Evolutionary conservation across 2,329 filamentous ascomycete species (phyloP), one percentile per base, ranked within the genome.

Genomic region (Orbilia oligospora): DNA sequence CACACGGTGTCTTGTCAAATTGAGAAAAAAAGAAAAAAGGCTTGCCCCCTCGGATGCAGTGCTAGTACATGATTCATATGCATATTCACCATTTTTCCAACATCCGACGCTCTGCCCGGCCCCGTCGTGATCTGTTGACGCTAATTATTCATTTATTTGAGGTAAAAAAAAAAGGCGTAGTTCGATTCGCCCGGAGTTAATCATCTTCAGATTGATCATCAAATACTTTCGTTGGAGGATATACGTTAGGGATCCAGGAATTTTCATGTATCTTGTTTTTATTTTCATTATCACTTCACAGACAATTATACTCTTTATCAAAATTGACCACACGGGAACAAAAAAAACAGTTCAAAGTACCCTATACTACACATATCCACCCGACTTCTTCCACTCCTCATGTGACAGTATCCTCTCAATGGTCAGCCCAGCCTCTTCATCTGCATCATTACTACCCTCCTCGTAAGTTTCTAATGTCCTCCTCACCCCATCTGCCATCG

Each of bases 311-410:
- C 55, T 24, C 20, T 9, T 44, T 56, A 20, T 38, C 30, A 38
- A n/a, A 30, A 44, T 49, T 27, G 12, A 64, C 44, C 44, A n/a
- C 14, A n/a, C 27, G 16, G 53, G 8, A 49, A 49, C n/a, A n/a
- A 49, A 49, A 18, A 22, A 24, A 22, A 12, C 20, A 38, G 5
- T 24, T 6, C 3, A 30, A 30, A 41, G 24, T 27, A 22, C 5
- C 5, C 41, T 63, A 51, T 46, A 64, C 68, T 68, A 72, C 65
- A 78, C 68, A 56, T 78, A 78, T 55, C 75, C 68, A 27, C 73
- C 63, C 16, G 75, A 36, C n/a, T 46, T 63, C 55, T 64, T 72
- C 68, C 63, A 78, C 30, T 72, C 73, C 22, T 71, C 68, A 78
- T 78, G 68, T 72, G 68, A 67, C 63, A 71, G 38, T 20, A 68